Base-by-base conservation (phyloP, 331 rosid genomes). In the Erythrophleum ivorense region DNA sequence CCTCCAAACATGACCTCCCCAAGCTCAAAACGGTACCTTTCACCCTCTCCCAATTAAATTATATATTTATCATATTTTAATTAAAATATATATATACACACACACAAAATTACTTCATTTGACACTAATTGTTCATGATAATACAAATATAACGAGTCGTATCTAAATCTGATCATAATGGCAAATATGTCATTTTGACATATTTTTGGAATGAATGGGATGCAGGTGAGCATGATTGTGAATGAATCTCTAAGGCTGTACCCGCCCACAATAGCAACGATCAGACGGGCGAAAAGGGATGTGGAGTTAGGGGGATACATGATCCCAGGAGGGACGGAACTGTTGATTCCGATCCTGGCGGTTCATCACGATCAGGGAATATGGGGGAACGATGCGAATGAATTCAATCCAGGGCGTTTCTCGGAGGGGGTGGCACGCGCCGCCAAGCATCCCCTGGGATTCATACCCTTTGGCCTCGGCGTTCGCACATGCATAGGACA, bases 301-400 rank as follows among this genome's bases (percentile, higher is more conserved):
- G 97, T 92, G 38, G 92, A 93, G 15, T 79, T 96, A 0, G 98
- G 98, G 0, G 86, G 82, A 1, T 88, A 87, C 84, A 85, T 84
- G 83, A 88, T 96, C 66, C 99, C 98, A 0, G 86, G 92, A 1
- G 98, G 98, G 12, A 93, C 97, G 0, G 99, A 93, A 83, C 90
- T 96, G 0, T 16, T 96, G 38, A 82, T 96, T 58, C 98, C 98
- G 24, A 96, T 96, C 88, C 15, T 96, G 6, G 99, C 98, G 80
- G 89, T 96, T 34, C 98, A 96, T 86, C 99, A 96, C 7, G 98
- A 96, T 79, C 91, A 43, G 16, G 78, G 83, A 0, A 33, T 89
- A 31, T 96, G 99, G 99, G 99, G 99, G 2, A 90, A 84, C 3
- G 98, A 96, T n/a, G 98, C 73, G 0, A 91, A 88, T 10, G 99